phyloP scores from a whole-genome alignment of 352 stramenopile genomes.

The Globisporangium apiculatum region DNA sequence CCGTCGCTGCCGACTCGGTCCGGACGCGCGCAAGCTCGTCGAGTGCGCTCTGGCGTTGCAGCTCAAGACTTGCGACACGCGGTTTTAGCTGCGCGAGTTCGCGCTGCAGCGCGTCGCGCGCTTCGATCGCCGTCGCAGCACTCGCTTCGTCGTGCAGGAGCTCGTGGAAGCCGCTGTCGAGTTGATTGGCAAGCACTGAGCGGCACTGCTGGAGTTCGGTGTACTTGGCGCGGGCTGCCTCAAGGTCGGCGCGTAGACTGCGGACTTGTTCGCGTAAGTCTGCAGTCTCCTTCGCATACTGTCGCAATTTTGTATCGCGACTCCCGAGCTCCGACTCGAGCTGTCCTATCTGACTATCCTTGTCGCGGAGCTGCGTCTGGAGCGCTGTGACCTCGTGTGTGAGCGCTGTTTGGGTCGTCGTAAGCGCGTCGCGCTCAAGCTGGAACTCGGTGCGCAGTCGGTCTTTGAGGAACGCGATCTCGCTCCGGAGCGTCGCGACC shows the following conservation, averaged over 20 bases:
- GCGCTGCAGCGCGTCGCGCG: slow-evolving; percentile 36
- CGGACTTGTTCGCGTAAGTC: slow-evolving; percentile 35
- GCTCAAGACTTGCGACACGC: slow-evolving; percentile 20
- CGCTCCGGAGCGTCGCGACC: slow-evolving; percentile 50
- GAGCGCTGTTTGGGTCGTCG: slow-evolving; percentile 28
- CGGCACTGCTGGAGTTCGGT: slow-evolving; percentile 48
- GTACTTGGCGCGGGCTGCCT: slow-evolving; percentile 35
- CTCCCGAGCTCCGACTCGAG: slow-evolving; percentile 35
- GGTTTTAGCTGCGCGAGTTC: slow-evolving; percentile 39
- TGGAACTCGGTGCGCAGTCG: slow-evolving; percentile 52
- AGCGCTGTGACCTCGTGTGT: slow-evolving; percentile 35
- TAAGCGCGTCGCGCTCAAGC: slow-evolving; percentile 46
- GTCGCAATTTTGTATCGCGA: slow-evolving; percentile 33
- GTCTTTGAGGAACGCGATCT: slow-evolving; percentile 56
- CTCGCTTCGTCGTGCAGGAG: slow-evolving; percentile 58
- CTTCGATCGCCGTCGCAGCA: slow-evolving; percentile 28
- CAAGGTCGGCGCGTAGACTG: slow-evolving; percentile 29
- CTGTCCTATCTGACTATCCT: slow-evolving; percentile 29
- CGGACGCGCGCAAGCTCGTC: slow-evolving; percentile 29
- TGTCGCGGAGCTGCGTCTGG: slow-evolving; percentile 29
- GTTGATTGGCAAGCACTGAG: slow-evolving; percentile 41
- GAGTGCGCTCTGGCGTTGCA: slow-evolving; percentile 16
- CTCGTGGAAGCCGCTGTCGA: slow-evolving; percentile 67
- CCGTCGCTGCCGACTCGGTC: too few relatives aligned
- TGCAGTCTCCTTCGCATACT: slow-evolving; percentile 27